These are phyloP conservation scores for Selaginella tamariscina DNA, from an alignment of 75 land plant genomes.

Conservation along the genomic window DNA sequence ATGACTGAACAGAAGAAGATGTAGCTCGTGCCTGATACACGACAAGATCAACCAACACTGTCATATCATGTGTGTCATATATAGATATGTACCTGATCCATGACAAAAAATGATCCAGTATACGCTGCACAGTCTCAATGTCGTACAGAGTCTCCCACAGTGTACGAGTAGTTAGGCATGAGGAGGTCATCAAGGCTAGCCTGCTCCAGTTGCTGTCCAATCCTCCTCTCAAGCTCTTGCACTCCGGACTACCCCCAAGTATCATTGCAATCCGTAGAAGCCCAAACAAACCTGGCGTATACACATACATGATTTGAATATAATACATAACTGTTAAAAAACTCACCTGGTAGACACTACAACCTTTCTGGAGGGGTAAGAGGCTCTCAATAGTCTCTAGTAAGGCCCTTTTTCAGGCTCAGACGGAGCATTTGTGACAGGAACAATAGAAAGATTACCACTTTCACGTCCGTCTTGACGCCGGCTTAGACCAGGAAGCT, in stretches of 20 bases:
- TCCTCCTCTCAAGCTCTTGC: slow-evolving; percentile 46
- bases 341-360: background rate
- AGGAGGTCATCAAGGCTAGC: slow-evolving; percentile 63
- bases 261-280: slow-evolving; percentile 49
- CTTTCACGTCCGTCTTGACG: slow-evolving; percentile 21
- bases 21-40: slow-evolving; percentile 21
- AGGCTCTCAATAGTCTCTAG: slow-evolving; percentile 45
- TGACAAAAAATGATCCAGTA: slow-evolving; percentile 34
- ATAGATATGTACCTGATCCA: slow-evolving; percentile 5
- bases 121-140: slow-evolving; percentile 56
- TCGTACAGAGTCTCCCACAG: slow-evolving; percentile 68
- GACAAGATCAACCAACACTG: slow-evolving; percentile 4
- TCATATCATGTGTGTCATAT: background rate
- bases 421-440: slow-evolving; percentile 19
- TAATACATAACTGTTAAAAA: no score
- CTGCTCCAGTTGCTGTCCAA: slow-evolving; percentile 48
- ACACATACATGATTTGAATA: no score
- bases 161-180: slow-evolving; percentile 69
- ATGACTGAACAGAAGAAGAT: slow-evolving; percentile 5
- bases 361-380: slow-evolving; percentile 36
- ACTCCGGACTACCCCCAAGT: slow-evolving; percentile 32
- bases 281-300: slow-evolving; percentile 43
- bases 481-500: slow-evolving; percentile 19
- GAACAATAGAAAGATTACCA: slow-evolving; percentile 19
- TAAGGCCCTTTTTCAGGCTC: slow-evolving; percentile 26